Base-by-base conservation (phyloP, 1,139 yeast species). In the Wickerhamiella infanticola region DNA sequence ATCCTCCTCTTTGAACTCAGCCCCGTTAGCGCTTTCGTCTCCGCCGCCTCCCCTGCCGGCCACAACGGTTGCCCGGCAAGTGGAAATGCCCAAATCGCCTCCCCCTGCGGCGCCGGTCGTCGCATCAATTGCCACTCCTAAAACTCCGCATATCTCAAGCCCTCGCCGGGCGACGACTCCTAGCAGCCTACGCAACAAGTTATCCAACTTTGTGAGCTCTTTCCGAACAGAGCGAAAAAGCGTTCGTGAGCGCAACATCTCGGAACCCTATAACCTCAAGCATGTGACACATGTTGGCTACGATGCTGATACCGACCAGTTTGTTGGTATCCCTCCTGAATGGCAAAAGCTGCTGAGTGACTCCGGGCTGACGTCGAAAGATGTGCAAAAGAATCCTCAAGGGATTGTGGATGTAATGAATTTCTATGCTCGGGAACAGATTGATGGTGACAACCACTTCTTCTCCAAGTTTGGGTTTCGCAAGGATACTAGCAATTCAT, bases 231-330 rank as follows among this genome's bases (percentile, higher is more conserved):
- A 38, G 24, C 29, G 40, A 4, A 11, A 24, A 6, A 26, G 24
- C 9, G 23, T 23, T n/a, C 36, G 36, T n/a, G 35, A 27, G 36
- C 9, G 26, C n/a, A 39, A 39, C 29, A 86, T 90, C 44, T 82
- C 94, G 36, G 80, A 86, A 0, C 97, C 97, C 0, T 85, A 81
- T 62, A 86, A 84, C 58, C 83, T 94, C 31, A 81, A 84, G 57
- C 95, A 86, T 59, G 82, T 85, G 39, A 85, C 94, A 3, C 97
- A 90, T 62, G 97, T 90, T 9, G 96, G 95, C 24, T 80, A 82
- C 49, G 90, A 88, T 61, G 65, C 72, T 27, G 80, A 77, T 55
- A 80, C 90, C 35, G 95, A 95, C 7, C 79, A 83, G 48, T 88
- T 81, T 58, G 82, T 90, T 2, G 97, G 95, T 1, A 69, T 88